These are phyloP conservation scores for Sphagnum fallax DNA, from an alignment of 228 moss, liverwort and hornwort species.

Conservation along the genomic window DNA sequence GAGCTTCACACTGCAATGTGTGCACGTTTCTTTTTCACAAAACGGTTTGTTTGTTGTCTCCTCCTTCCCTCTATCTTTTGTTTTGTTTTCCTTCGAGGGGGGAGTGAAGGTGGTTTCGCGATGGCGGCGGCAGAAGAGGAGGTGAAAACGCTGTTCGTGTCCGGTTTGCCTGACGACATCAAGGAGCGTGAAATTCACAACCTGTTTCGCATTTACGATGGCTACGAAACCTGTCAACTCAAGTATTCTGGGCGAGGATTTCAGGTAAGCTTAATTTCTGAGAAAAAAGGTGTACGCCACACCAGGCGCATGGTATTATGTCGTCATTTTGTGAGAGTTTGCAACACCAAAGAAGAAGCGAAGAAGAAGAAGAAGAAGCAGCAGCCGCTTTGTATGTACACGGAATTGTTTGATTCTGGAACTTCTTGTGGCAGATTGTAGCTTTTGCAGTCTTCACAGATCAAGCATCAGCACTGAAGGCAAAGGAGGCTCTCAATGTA, in stretches of 20 bases:
- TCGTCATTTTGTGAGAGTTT: too few species aligned
- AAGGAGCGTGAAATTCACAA: conserved; percentile 92
- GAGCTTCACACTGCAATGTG: too few species aligned
- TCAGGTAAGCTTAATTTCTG: conserved; percentile 31
- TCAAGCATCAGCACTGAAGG: conserved; percentile 74
- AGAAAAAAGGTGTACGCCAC: neutral
- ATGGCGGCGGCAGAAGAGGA: conserved; percentile 65
- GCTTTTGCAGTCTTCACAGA: conserved; percentile 85
- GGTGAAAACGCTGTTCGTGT: conserved; percentile 86
- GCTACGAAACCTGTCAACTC: conserved; percentile 89
- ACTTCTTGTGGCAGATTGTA: conserved; percentile 56
- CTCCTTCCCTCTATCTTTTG: too few species aligned
- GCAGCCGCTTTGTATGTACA: too few species aligned
- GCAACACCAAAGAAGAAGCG: too few species aligned
- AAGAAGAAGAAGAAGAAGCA: too few species aligned
- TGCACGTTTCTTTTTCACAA: too few species aligned
- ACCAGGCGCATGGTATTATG: too few species aligned
- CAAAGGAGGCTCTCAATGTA: conserved; percentile 84
- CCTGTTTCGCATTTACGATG: conserved; percentile 68
- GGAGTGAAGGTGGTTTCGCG: neutral
- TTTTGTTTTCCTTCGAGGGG: too few species aligned
- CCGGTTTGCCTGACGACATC: conserved; percentile 82
- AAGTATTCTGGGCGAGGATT: conserved; percentile 91
- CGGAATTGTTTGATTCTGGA: too few species aligned
- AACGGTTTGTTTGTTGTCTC: too few species aligned